These are phyloP conservation scores for Petasospora rhodanensis DNA, from an alignment of 1,139 yeast species.

Conservation along the genomic window DNA sequence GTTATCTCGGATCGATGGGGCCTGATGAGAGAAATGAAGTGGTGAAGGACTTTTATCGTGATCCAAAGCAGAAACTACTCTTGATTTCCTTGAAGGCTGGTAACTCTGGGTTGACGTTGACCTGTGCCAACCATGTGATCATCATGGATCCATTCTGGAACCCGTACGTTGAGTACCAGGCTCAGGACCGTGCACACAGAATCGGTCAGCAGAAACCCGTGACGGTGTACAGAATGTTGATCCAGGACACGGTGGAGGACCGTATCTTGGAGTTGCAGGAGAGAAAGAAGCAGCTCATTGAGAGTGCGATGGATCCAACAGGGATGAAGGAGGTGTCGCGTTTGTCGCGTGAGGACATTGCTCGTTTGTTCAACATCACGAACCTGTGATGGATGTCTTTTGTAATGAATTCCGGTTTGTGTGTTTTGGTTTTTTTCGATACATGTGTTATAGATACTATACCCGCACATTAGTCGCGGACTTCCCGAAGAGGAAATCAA, in stretches of 20 bases:
- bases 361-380: conserved; percentile 62
- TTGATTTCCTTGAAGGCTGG: conserved; percentile 85
- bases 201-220: conserved; percentile 84
- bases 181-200: conserved; percentile 92
- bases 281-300: conserved; percentile 68
- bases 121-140: conserved; percentile 89
- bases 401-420: background rate
- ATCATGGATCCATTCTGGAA: conserved; percentile 96
- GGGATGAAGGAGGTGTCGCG: conserved; percentile 62
- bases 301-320: conserved; percentile 75
- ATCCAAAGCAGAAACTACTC: conserved; percentile 47
- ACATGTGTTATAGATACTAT: too few relatives aligned
- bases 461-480: too few relatives aligned
- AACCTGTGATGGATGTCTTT: conserved; percentile 35
- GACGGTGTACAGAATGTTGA: conserved; percentile 63
- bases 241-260: conserved; percentile 73
- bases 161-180: conserved; percentile 94
- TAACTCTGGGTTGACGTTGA: conserved; percentile 85
- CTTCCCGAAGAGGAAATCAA: too few relatives aligned
- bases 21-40: conserved; percentile 58
- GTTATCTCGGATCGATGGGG: conserved; percentile 82
- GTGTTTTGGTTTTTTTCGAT: conserved; percentile 1
- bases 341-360: conserved; percentile 67
- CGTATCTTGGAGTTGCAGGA: conserved; percentile 76
- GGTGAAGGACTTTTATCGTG: conserved; percentile 60